Base-by-base conservation (phyloP, 108 stramenopile species). In the Fistulifera solaris region DNA sequence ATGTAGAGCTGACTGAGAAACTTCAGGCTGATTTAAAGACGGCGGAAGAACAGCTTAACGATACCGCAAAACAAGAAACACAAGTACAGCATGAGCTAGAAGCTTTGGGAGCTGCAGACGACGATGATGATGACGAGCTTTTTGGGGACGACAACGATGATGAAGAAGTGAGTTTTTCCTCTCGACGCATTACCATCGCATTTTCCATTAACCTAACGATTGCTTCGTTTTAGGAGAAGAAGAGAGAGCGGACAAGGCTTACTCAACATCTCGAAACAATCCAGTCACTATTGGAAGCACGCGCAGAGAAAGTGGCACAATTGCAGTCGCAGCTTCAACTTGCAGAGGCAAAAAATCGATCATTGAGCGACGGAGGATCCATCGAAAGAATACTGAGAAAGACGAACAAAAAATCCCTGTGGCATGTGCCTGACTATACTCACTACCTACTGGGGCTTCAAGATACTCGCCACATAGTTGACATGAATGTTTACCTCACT, bases 71-170 rank as follows among this genome's bases (percentile, higher is more conserved):
- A n/a, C 61, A 84, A 43, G 83, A 87, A 56, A 56, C 67, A 28
- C 40, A 57, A 7, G 50, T 86, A 51, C 76, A 87, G 58, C 57
- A 62, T 31, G 66, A 88, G 48, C 57, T 84, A n/a, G 76, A 74
- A 21, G 60, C 38, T 17, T 54, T 59, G 13, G 63, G 48, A 24
- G 65, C 50, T 26, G 67, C 68, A 1, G 62, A 76, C 2, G 76
- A 77, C 10, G 66, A 75, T 35, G 76, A 80, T 45, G 76, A 79
- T 49, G 80, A 82, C 40, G 76, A 80, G 44, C 54, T 78, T 6
- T 75, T 80, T 67, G 77, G 67, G 12, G 77, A 78, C 51, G 76
- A 80, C 31, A 73, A 85, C 40, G 78, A 83, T 17, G 71, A 89
- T 15, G 82, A 77, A 1, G 62, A 42, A 27, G 56, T 8, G 31